Evolutionary conservation across 805 yeast species (phyloP), one percentile per base, ranked within the genome.

Genomic region (Lipomyces chichibuensis): DNA sequence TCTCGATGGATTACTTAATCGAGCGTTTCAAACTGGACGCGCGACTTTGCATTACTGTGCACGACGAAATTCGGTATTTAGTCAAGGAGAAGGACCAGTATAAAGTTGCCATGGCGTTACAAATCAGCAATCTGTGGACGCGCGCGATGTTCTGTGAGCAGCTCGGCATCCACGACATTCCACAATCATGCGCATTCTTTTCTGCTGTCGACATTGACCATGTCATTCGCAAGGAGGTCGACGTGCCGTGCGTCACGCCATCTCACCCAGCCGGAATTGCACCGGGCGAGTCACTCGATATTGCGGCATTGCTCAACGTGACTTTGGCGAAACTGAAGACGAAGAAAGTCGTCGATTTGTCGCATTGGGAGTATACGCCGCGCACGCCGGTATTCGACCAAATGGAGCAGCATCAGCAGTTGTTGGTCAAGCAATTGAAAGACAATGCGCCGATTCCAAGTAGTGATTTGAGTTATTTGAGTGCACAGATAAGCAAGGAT

Each of bases 151-250:
- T 95, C 74, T 90, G 96, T 72, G 96, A 93, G 75, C 96, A 92
- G 74, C 78, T 94, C 75, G 98, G 98, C 0, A 89, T 95, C 68
- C 83, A 85, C 49, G 96, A 93, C 71, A 82, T 95, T 51, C 99
- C 99, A 0, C 97, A 93, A 73, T 88, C 93, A 13, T 91, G 97
- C 79, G 98, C 99, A 0, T 95, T 95, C 76, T 95, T 95, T 76
- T 91, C 97, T 0, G 92, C 92, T 51, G 92, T 95, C 52, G 99
- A 95, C 75, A 85, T 96, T 63, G 99, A 95, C 75, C 85, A 84
- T 68, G 90, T 94, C 3, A 79, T 96, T 72, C 82, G 99, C 72
- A 95, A 95, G 74, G 99, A 96, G 73, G 98, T 94, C n/a, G 87
- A 87, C 70, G 80, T 92, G 82, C 92, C 89, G 69, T 94, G 98